phyloP scores from a whole-genome alignment of 345 rosid genomes.

The Alliaria petiolata region DNA sequence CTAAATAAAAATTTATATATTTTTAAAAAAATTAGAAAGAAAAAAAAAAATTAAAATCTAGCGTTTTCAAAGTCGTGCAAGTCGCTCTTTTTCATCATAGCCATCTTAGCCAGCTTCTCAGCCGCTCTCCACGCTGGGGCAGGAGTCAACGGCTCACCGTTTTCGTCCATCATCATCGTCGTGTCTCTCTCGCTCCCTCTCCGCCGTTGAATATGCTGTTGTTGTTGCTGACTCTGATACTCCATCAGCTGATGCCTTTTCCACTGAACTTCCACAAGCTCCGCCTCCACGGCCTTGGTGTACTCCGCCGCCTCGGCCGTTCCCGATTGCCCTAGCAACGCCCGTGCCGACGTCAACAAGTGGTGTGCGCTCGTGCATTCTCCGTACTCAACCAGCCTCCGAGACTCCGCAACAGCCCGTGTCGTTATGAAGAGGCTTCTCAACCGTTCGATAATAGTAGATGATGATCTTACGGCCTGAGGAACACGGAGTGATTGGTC shows the following conservation, averaged over 20 bases:
- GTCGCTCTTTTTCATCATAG: slow-evolving; percentile 81
- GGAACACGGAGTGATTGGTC: slow-evolving; percentile 49
- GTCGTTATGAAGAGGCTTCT: slow-evolving; percentile 56
- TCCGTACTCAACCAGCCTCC: slow-evolving; percentile 51
- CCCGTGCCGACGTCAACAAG: slow-evolving; percentile 68
- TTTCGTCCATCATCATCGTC: slow-evolving; percentile 51
- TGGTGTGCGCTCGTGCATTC: slow-evolving; percentile 66
- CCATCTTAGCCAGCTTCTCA: slow-evolving; percentile 84
- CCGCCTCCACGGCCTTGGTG: slow-evolving; percentile 45
- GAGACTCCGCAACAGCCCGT: slow-evolving; percentile 75
- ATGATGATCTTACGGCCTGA: slow-evolving; percentile 43
- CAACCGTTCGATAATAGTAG: slow-evolving; percentile 46
- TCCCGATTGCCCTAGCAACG: slow-evolving; percentile 48
- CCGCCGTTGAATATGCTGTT: slow-evolving; percentile 14
- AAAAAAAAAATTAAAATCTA: slow-evolving; percentile 48
- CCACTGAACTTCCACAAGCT: slow-evolving; percentile 65
- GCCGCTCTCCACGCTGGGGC: slow-evolving; percentile 92
- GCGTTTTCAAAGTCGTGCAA: slow-evolving; percentile 97
- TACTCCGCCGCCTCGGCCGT: slow-evolving; percentile 41
- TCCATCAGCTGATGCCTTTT: slow-evolving; percentile 40
- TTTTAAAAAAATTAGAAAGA: background rate
- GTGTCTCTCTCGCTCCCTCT: slow-evolving; percentile 33
- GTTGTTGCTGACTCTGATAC: slow-evolving; percentile 26
- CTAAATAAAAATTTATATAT: no score
- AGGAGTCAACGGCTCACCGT: slow-evolving; percentile 82